Evolutionary conservation across 305 asterid species (phyloP).

Genomic region (Petunia hybrid): DNA sequence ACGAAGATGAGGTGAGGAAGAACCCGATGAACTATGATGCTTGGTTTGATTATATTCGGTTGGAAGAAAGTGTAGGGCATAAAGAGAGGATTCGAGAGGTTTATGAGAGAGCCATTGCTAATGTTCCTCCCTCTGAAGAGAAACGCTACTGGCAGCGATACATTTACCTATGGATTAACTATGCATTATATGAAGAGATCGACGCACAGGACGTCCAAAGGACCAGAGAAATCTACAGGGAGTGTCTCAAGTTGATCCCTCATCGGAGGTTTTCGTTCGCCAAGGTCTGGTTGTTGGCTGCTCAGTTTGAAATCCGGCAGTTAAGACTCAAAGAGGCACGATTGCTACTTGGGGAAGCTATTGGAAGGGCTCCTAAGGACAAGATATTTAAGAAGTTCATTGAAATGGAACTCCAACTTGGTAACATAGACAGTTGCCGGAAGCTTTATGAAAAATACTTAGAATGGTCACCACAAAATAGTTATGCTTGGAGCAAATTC

Average conservation of each 20-base stretch:
- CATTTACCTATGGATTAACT: constrained; percentile 68
- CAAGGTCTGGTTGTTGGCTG: constrained; percentile 77
- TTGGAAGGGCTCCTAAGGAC: constrained; percentile 75
- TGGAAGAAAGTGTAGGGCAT: constrained; percentile 44
- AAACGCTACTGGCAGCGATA: constrained; percentile 70
- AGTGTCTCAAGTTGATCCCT: constrained; percentile 64
- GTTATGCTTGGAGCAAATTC: constrained; percentile 74
- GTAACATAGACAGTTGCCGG: constrained; percentile 73
- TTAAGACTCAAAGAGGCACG: constrained; percentile 59
- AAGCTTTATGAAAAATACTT: constrained; percentile 55
- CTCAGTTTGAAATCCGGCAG: constrained; percentile 69
- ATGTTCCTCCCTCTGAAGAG: constrained; percentile 62
- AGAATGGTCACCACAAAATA: constrained; percentile 52
- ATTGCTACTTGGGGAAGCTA: constrained; percentile 60
- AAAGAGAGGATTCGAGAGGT: constrained; percentile 53
- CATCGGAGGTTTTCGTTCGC: constrained; percentile 67
- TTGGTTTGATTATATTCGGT: background rate
- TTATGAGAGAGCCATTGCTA: constrained; percentile 72
- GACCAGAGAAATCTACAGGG: constrained; percentile 63
- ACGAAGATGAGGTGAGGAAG: constrained; percentile 82
- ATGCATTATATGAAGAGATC: constrained; percentile 67
- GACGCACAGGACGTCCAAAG: constrained; percentile 61
- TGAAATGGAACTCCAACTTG: constrained; percentile 72
- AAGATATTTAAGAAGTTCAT: constrained; percentile 68
- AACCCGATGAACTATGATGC: constrained; percentile 74